phyloP scores from a whole-genome alignment of 805 yeast genomes.

The Vanderwaltozyma yarrowii region DNA sequence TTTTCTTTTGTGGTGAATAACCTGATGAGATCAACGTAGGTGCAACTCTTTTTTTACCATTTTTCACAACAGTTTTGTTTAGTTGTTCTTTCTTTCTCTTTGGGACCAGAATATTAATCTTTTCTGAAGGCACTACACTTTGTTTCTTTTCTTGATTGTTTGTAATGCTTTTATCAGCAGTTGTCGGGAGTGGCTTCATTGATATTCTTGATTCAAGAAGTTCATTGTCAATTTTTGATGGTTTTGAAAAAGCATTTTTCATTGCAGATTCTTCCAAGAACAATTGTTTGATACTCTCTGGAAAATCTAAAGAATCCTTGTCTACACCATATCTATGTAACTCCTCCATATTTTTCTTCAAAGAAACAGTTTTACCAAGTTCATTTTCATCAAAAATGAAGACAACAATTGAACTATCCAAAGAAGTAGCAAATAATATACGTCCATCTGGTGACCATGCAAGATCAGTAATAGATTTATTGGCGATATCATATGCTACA shows the following conservation, averaged over 20 bases:
- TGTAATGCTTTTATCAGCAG: neutral
- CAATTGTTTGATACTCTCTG: conserved; percentile 78
- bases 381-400: conserved; percentile 54
- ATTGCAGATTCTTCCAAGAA: conserved; percentile 56
- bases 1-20: conserved; percentile 13
- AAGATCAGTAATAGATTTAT: conserved; percentile 76
- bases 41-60: conserved; percentile 67
- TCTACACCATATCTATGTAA: conserved; percentile 82
- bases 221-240: neutral
- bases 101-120: conserved; percentile 19
- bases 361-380: conserved; percentile 51
- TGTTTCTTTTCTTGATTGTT: neutral
- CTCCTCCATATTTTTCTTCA: conserved; percentile 57
- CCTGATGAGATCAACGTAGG: conserved; percentile 53
- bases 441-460: conserved; percentile 83
- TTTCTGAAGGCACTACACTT: neutral
- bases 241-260: conserved; percentile 19
- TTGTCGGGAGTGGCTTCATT: neutral
- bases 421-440: conserved; percentile 60
- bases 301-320: conserved; percentile 71
- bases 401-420: conserved; percentile 75
- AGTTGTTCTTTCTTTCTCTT: conserved; percentile 20
- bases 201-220: conserved; percentile 7
- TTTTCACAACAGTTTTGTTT: conserved; percentile 53
- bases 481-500: conserved; percentile 65